Evolutionary conservation across 257 asterid species (phyloP).

Genomic region (Pogostemon cablin): DNA sequence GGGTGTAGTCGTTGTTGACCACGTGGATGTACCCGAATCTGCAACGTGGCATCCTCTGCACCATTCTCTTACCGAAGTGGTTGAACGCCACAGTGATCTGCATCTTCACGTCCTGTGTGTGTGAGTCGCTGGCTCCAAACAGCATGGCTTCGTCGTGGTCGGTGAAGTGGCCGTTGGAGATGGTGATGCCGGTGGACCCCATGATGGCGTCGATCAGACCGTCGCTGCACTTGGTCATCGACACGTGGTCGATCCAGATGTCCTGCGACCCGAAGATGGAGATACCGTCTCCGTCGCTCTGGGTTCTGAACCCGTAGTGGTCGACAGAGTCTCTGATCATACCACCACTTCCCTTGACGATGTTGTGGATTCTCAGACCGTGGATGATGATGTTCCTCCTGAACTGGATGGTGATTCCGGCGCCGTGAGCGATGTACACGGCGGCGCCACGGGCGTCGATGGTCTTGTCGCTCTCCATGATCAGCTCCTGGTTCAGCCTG

Average conservation of each 20-base stretch:
- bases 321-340: slow-evolving; percentile 53
- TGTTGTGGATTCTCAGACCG: slow-evolving; percentile 54
- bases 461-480: slow-evolving; percentile 71
- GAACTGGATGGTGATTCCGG: slow-evolving; percentile 70
- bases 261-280: slow-evolving; percentile 62
- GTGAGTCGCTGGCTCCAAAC: slow-evolving; percentile 67
- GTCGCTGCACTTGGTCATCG: slow-evolving; percentile 64
- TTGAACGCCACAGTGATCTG: slow-evolving; percentile 37
- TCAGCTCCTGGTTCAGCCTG: slow-evolving; percentile 61
- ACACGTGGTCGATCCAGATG: slow-evolving; percentile 87
- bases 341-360: slow-evolving; percentile 53
- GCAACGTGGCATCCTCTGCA: slow-evolving; percentile 90
- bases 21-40: slow-evolving; percentile 78
- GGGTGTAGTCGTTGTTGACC: slow-evolving; percentile 88
- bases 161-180: slow-evolving; percentile 78
- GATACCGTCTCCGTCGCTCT: slow-evolving; percentile 87
- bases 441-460: slow-evolving; percentile 78
- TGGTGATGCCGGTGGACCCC: slow-evolving; percentile 74
- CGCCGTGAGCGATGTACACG: slow-evolving; percentile 66
- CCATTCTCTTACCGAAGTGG: slow-evolving; percentile 82
- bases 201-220: slow-evolving; percentile 66
- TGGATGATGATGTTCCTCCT: slow-evolving; percentile 70
- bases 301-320: slow-evolving; percentile 59
- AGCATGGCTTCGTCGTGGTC: slow-evolving; percentile 79
- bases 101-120: slow-evolving; percentile 54